These are phyloP conservation scores for Pseudogymnoascus sp. DNA, from an alignment of 2,329 filamentous ascomycete species.

Conservation along the genomic window DNA sequence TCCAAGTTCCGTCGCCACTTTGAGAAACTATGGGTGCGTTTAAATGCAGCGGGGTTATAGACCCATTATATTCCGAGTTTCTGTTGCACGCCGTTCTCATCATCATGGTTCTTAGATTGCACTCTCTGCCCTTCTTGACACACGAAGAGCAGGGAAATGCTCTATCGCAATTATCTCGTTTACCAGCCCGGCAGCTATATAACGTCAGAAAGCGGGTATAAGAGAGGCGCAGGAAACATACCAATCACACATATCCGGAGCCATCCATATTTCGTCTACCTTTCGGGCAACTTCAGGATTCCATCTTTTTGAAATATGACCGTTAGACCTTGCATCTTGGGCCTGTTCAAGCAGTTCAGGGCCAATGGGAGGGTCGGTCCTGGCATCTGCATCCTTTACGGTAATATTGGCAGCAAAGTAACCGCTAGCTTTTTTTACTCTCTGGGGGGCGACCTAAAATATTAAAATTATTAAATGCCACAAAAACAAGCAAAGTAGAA, in stretches of 20 bases:
- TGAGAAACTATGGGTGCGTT: background rate
- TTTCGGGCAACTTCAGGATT: background rate
- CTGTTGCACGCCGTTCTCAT: conserved; percentile 7
- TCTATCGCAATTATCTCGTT: background rate
- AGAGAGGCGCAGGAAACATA: background rate
- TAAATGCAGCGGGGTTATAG: background rate
- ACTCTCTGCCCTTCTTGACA: background rate
- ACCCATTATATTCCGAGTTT: background rate
- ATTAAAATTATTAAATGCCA: background rate
- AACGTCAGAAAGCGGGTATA: background rate
- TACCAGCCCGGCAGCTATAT: background rate
- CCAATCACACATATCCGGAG: conserved; percentile 7
- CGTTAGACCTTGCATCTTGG: background rate
- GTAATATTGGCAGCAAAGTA: background rate
- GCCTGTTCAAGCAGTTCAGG: background rate
- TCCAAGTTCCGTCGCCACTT: background rate
- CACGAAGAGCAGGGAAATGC: background rate
- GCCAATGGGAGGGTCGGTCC: background rate
- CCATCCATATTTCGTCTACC: conserved; percentile 9
- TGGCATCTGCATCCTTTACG: background rate
- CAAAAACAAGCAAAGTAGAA: background rate
- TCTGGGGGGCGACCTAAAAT: background rate
- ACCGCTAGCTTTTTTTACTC: background rate
- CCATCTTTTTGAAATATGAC: background rate
- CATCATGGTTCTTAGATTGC: background rate